phyloP scores from a whole-genome alignment of 176 grass and related monocot genomes.

The Zoysia pacifica region DNA sequence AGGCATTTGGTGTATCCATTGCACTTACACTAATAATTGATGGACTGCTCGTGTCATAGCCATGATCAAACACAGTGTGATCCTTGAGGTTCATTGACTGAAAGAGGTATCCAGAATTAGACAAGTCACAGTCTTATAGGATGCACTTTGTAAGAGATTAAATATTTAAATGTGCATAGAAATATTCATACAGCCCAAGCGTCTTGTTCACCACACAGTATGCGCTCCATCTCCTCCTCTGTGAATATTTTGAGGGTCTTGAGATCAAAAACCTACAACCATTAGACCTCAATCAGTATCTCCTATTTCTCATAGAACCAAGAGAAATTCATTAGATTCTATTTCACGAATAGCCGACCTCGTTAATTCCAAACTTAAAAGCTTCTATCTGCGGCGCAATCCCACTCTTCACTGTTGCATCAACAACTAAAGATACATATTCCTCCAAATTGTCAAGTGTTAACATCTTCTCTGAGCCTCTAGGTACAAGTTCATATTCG shows the following conservation, averaged over 20 bases:
- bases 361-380: constrained; percentile 65
- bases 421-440: constrained; percentile 55
- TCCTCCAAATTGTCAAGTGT: constrained; percentile 57
- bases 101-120: constrained; percentile 35
- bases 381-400: constrained; percentile 54
- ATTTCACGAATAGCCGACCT: constrained; percentile 38
- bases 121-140: neutral
- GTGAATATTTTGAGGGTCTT: constrained; percentile 54
- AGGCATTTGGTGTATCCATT: neutral
- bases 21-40: constrained; percentile 50
- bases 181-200: constrained; percentile 56
- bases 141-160: neutral
- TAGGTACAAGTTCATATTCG: constrained; percentile 53
- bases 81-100: constrained; percentile 56
- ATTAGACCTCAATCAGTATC: neutral
- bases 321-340: neutral
- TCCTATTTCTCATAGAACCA: neutral
- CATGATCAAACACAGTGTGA: constrained; percentile 67
- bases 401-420: constrained; percentile 57
- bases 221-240: constrained; percentile 63
- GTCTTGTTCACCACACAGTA: constrained; percentile 73
- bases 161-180: neutral
- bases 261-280: constrained; percentile 55
- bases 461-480: constrained; percentile 52
- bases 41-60: constrained; percentile 47